Conservation (phyloP, 495 filamentous ascomycete genomes). For the Rostrohypoxylon terebratum region DNA sequence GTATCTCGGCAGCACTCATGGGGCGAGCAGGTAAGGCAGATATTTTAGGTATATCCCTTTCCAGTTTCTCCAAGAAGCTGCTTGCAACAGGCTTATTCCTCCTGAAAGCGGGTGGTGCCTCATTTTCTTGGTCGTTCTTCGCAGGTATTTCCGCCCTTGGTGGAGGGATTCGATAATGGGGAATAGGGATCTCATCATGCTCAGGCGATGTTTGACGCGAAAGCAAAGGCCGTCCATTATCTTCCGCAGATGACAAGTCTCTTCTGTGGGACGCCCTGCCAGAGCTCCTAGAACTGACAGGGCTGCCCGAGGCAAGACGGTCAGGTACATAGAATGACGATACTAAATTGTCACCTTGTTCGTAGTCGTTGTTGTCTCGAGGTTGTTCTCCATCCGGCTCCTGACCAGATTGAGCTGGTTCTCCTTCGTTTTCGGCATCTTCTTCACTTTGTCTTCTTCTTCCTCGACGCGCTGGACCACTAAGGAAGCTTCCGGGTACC, state of each 20-base stretch:
- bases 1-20: constrained; percentile 48
- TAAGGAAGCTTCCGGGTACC: constrained; percentile 76
- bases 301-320: constrained; percentile 58
- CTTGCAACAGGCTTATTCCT: constrained; percentile 68
- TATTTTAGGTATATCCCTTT: constrained; percentile 71
- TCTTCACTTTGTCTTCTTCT: constrained; percentile 81
- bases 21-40: constrained; percentile 60
- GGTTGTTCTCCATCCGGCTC: constrained; percentile 54
- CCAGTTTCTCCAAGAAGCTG: constrained; percentile 65
- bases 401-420: constrained; percentile 49
- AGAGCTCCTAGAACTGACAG: constrained; percentile 55
- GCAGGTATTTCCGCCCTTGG: constrained; percentile 68
- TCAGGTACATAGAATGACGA: constrained; percentile 57
- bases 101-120: constrained; percentile 80
- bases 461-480: constrained; percentile 78
- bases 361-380: constrained; percentile 36
- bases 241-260: constrained; percentile 41
- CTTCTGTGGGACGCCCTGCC: constrained; percentile 51
- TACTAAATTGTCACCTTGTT: constrained; percentile 47
- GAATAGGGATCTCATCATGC: constrained; percentile 52
- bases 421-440: constrained; percentile 61
- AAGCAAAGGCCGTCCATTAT: constrained; percentile 10
- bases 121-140: constrained; percentile 81
- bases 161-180: constrained; percentile 75
- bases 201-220: constrained; percentile 45